phyloP scores from a whole-genome alignment of 2,329 filamentous ascomycete genomes.

The Talaromyces albobiverticillius region DNA sequence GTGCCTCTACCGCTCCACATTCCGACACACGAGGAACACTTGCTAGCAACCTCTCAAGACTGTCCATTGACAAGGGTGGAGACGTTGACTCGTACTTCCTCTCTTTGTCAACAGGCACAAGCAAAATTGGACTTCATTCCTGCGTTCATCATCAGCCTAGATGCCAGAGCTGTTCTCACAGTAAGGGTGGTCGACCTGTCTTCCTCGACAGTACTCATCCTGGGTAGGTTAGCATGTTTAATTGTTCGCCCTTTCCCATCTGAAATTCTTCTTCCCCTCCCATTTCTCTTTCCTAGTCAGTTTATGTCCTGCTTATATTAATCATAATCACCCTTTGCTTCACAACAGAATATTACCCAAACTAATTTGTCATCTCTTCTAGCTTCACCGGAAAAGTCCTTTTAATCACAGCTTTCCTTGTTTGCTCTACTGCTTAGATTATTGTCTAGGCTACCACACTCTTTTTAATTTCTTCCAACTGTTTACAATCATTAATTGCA shows the following conservation, averaged over 20 bases:
- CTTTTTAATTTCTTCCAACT: constrained; percentile 55
- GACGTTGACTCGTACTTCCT: constrained; percentile 48
- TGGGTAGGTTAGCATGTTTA: constrained; percentile 34
- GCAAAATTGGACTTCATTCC: constrained; percentile 40
- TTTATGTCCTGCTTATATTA: constrained; percentile 17
- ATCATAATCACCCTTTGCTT: constrained; percentile 13
- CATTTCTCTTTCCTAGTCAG: constrained; percentile 10
- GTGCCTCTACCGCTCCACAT: constrained; percentile 36
- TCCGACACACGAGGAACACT: constrained; percentile 34
- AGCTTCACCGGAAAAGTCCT: constrained; percentile 32
- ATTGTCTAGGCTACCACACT: constrained; percentile 42
- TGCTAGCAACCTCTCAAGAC: constrained; percentile 24
- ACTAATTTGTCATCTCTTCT: constrained; percentile 16
- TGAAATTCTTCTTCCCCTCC: constrained; percentile 16
- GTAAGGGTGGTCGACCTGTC: constrained; percentile 42
- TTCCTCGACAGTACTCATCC: constrained; percentile 39
- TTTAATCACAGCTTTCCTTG: constrained; percentile 13
- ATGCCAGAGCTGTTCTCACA: constrained; percentile 44
- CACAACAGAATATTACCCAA: neutral
- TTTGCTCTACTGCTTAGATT: constrained; percentile 33
- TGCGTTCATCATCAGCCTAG: constrained; percentile 37
- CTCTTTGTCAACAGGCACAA: constrained; percentile 36
- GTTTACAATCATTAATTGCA: constrained; percentile 55
- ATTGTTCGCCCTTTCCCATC: constrained; percentile 4
- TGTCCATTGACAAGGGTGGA: constrained; percentile 39